Evolutionary conservation across 192 early-diverging fungal species (phyloP).

Genomic region (Coemansia sp.): DNA sequence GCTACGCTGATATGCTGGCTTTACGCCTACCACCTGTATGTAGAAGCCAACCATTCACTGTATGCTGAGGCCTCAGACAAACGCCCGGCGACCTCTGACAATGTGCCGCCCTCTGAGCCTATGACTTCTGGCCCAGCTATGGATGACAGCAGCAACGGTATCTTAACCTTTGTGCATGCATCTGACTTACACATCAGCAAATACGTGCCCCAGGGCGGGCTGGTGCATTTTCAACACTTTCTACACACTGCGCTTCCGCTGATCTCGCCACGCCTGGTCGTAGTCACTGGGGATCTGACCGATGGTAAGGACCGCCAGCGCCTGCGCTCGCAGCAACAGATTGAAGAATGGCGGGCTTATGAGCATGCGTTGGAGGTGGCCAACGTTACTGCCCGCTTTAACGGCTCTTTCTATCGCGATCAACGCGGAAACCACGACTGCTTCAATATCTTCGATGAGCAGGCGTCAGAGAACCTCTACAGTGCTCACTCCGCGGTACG

Average conservation of each 20-base stretch:
- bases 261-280: conserved; percentile 74
- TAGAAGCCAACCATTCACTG: conserved; percentile 33
- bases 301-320: conserved; percentile 76
- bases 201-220: conserved; percentile 61
- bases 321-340: conserved; percentile 70
- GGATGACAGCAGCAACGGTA: conserved; percentile 56
- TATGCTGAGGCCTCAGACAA: background rate
- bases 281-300: conserved; percentile 85
- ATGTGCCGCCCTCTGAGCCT: background rate
- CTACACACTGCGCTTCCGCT: conserved; percentile 71
- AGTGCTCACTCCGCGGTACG: conserved; percentile 58
- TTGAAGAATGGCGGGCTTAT: conserved; percentile 82
- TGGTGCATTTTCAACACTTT: conserved; percentile 75
- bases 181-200: conserved; percentile 87
- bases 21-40: conserved; percentile 40
- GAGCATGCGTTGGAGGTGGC: conserved; percentile 58
- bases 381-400: conserved; percentile 48
- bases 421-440: conserved; percentile 95
- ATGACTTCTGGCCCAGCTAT: conserved; percentile 20
- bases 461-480: conserved; percentile 64
- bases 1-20: conserved; percentile 44
- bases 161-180: conserved; percentile 76
- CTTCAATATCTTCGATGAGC: conserved; percentile 71
- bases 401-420: conserved; percentile 75
- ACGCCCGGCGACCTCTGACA: background rate